A percentile compares a stretch with the other conserved stretches of the same genome.
These are phyloP conservation scores for Citrus maxima DNA, from an alignment of 345 rosid genomes.

Conservation along the genomic window DNA sequence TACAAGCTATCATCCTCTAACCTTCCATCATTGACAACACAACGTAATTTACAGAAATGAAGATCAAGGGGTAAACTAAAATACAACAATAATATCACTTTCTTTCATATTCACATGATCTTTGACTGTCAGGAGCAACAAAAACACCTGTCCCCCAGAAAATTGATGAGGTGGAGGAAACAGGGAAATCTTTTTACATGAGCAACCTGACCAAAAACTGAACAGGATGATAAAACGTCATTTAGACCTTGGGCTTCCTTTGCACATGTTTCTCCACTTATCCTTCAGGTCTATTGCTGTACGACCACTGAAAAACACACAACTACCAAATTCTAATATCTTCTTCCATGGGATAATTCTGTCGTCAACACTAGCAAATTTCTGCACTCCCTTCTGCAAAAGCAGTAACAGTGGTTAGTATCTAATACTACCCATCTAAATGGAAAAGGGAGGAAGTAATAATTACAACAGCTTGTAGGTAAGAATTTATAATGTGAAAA, in stretches of 20 bases:
- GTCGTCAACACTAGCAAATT: slow-evolving; percentile 16
- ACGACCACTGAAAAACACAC: slow-evolving; percentile 23
- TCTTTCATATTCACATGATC: neutral
- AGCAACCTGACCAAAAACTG: neutral
- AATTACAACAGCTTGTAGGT: neutral
- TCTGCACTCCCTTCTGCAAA: slow-evolving; percentile 37
- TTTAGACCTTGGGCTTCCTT: slow-evolving; percentile 24
- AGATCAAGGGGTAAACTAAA: neutral
- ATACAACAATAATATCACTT: neutral
- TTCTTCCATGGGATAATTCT: slow-evolving; percentile 36
- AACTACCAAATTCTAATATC: slow-evolving; percentile 36
- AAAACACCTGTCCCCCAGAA: neutral
- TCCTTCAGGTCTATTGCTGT: slow-evolving; percentile 40
- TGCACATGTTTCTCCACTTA: slow-evolving; percentile 51
- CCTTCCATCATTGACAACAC: neutral
- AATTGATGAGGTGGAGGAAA: neutral
- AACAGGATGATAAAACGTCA: slow-evolving; percentile 13
- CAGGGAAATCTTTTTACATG: neutral
- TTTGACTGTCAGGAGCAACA: neutral
- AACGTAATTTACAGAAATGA: neutral
- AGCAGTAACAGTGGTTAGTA: neutral
- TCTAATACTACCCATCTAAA: neutral
- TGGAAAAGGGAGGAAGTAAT: neutral
- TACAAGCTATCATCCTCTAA: neutral
- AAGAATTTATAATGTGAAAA: neutral